Evolutionary conservation across 2,329 filamentous ascomycete species (phyloP).

Genomic region (Cladosporium sp.): DNA sequence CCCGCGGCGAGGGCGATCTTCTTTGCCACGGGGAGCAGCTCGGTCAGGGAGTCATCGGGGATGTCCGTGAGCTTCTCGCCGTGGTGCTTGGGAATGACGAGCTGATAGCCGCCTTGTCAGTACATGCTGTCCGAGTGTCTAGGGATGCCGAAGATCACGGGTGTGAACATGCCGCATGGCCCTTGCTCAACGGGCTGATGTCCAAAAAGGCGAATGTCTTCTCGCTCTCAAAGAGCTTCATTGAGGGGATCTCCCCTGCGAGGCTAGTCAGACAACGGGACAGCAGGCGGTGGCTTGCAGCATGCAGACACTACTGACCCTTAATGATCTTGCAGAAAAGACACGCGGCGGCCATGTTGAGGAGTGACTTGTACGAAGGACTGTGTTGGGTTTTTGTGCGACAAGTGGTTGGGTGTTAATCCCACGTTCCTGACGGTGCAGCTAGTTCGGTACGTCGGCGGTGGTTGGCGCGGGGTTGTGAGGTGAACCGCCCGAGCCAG

Average conservation of each 20-base stretch:
- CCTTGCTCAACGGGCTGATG: conserved; percentile 82
- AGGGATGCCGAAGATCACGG: neutral
- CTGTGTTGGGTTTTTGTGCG: too few relatives aligned
- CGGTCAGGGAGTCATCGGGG: conserved; percentile 78
- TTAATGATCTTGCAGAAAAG: conserved; percentile 99
- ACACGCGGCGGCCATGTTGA: conserved; percentile 56
- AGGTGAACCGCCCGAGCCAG: too few relatives aligned
- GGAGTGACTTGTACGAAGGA: neutral
- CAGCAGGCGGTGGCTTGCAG: neutral
- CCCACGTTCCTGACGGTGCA: too few relatives aligned
- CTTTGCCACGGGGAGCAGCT: conserved; percentile 85
- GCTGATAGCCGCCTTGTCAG: conserved; percentile 47
- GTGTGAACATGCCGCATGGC: conserved; percentile 69
- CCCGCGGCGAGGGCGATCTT: conserved; percentile 76
- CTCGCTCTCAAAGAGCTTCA: conserved; percentile 94
- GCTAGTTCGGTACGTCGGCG: too few relatives aligned
- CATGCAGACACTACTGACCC: conserved; percentile 48
- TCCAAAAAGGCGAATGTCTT: conserved; percentile 95
- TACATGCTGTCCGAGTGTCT: neutral
- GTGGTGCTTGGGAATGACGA: conserved; percentile 94
- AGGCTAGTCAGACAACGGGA: neutral
- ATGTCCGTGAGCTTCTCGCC: conserved; percentile 85
- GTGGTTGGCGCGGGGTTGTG: too few relatives aligned
- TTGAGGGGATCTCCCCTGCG: conserved; percentile 86
- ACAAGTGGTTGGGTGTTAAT: neutral